Percentiles rank a stretch among this genome's conserved stretches.
Evolutionary conservation across 2,329 filamentous ascomycete genomes (phyloP).

Genomic region (Thielaviopsis populi): DNA sequence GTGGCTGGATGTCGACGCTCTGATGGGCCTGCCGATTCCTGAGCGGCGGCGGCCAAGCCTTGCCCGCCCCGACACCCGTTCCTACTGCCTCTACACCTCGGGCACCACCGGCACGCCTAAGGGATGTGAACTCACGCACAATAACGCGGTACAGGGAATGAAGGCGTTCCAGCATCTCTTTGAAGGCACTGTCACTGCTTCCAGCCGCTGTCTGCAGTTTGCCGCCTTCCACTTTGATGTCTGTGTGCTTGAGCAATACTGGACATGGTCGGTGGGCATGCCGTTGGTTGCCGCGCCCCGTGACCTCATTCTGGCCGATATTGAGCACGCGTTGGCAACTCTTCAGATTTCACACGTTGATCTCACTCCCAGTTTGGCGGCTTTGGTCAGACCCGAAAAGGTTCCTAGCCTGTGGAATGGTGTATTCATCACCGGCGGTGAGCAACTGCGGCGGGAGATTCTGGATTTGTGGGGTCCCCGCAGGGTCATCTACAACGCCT

Average conservation of each 20-base stretch:
- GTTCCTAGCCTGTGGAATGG: conserved; percentile 66
- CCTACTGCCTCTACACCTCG: conserved; percentile 77
- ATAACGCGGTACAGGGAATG: conserved; percentile 81
- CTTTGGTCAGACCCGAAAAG: conserved; percentile 61
- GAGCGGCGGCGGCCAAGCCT: background rate
- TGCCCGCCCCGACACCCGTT: conserved; percentile 37
- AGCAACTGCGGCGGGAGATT: conserved; percentile 78
- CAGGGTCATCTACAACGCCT: conserved; percentile 77
- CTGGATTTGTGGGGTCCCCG: conserved; percentile 70
- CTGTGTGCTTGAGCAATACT: conserved; percentile 84
- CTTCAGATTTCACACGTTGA: conserved; percentile 80
- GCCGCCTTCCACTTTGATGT: conserved; percentile 93
- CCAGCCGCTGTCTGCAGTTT: conserved; percentile 79
- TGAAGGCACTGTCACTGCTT: conserved; percentile 51
- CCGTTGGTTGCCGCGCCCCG: conserved; percentile 67
- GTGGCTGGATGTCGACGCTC: conserved; percentile 21
- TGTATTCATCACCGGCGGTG: conserved; percentile 86
- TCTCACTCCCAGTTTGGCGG: conserved; percentile 73
- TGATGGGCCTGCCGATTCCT: conserved; percentile 19
- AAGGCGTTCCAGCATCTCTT: conserved; percentile 73
- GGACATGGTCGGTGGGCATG: conserved; percentile 87
- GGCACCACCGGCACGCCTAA: conserved; percentile 79
- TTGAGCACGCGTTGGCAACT: conserved; percentile 54
- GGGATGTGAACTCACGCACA: conserved; percentile 75
- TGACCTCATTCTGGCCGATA: conserved; percentile 73